Percentiles rank a stretch among this genome's conserved stretches.
Evolutionary conservation across 2,329 filamentous ascomycete genomes (phyloP).

Genomic region (Decorospora gaudefroyi): DNA sequence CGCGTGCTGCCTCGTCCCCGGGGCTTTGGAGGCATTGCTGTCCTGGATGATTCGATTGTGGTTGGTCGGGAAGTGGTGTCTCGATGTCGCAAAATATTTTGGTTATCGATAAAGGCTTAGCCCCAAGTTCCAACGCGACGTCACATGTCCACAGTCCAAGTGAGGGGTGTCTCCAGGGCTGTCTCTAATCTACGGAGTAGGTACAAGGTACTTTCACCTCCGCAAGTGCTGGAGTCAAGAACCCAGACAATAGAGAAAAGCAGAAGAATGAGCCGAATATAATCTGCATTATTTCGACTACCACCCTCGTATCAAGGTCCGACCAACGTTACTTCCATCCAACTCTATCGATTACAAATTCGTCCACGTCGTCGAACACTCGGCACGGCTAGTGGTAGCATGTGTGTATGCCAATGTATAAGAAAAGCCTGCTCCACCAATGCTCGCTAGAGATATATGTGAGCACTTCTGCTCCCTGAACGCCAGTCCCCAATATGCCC

Average conservation of each 20-base stretch:
- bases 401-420: slow-evolving; percentile 42
- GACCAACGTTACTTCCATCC: slow-evolving; percentile 12
- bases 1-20: slow-evolving; percentile 32
- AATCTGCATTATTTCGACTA: slow-evolving; percentile 16
- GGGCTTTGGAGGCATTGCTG: slow-evolving; percentile 42
- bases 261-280: slow-evolving; percentile 3
- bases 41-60: background rate
- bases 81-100: slow-evolving; percentile 25
- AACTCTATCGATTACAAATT: slow-evolving; percentile 36
- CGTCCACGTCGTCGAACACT: slow-evolving; percentile 16
- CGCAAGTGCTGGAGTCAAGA: background rate
- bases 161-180: slow-evolving; percentile 1
- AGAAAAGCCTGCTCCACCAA: slow-evolving; percentile 45
- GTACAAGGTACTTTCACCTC: no score
- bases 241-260: background rate
- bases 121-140: slow-evolving; percentile 9
- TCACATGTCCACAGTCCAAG: slow-evolving; percentile 11
- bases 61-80: slow-evolving; percentile 11
- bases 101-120: slow-evolving; percentile 35
- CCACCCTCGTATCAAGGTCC: no score
- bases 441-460: slow-evolving; percentile 49
- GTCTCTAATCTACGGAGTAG: background rate
- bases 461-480: slow-evolving; percentile 36
- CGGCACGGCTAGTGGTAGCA: slow-evolving; percentile 24
- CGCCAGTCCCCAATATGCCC: slow-evolving; percentile 31